phyloP scores from a whole-genome alignment of 192 early-diverging fungal genomes.

The Podila verticillata region DNA sequence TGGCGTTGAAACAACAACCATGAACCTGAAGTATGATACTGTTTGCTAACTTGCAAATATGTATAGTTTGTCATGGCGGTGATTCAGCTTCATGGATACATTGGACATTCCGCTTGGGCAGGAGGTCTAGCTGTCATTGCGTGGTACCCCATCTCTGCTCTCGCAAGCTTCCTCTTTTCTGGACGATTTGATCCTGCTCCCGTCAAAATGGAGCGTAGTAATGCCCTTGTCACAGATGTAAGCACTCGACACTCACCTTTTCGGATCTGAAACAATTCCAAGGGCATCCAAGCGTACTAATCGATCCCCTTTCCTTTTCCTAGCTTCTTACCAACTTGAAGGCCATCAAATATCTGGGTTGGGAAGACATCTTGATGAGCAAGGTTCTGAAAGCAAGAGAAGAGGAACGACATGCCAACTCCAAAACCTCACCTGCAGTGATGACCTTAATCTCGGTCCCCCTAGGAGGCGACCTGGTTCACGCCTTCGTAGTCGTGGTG shows the following conservation, averaged over 20 bases:
- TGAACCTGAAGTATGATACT: neutral
- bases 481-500: slow-evolving; percentile 36
- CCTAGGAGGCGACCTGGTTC: slow-evolving; percentile 43
- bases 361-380: slow-evolving; percentile 38
- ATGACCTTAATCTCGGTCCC: slow-evolving; percentile 48
- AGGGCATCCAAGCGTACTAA: neutral
- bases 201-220: slow-evolving; percentile 29
- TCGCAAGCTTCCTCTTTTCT: slow-evolving; percentile 50
- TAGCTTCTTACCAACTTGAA: slow-evolving; percentile 45
- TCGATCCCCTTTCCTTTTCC: neutral
- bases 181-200: slow-evolving; percentile 38
- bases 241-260: neutral
- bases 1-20: neutral
- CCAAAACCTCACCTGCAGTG: slow-evolving; percentile 40
- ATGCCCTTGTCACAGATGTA: slow-evolving; percentile 44
- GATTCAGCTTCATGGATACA: slow-evolving; percentile 34
- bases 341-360: slow-evolving; percentile 39
- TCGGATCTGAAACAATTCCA: neutral
- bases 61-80: slow-evolving; percentile 27
- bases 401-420: slow-evolving; percentile 25
- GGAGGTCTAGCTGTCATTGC: slow-evolving; percentile 28
- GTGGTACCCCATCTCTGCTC: slow-evolving; percentile 48
- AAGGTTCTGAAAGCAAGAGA: slow-evolving; percentile 27
- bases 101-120: slow-evolving; percentile 44
- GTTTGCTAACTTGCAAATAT: neutral